These are phyloP conservation scores for Kernera saxatilis DNA, from an alignment of 345 rosid genomes.

Conservation along the genomic window DNA sequence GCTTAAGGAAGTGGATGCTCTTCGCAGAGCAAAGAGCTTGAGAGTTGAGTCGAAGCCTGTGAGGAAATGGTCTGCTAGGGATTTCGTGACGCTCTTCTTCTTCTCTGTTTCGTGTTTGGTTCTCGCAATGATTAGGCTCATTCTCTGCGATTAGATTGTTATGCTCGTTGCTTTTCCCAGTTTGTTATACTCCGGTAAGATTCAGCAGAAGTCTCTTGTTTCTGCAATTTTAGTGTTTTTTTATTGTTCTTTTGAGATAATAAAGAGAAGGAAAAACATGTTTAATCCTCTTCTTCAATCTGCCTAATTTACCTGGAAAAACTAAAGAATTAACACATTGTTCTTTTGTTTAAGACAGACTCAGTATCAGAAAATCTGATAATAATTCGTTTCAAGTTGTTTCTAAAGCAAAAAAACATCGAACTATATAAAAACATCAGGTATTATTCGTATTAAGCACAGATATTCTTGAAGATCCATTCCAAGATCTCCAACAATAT, in stretches of 20 bases:
- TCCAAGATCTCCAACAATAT: not conserved
- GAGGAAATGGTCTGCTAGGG: conserved; percentile 78
- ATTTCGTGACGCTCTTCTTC: conserved; percentile 73
- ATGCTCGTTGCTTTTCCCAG: not conserved
- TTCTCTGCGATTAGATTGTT: conserved; percentile 52
- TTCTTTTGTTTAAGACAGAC: not conserved
- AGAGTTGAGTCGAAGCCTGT: conserved; percentile 60
- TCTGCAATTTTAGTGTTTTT: conserved; percentile 14
- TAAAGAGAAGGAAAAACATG: not conserved
- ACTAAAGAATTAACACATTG: not conserved
- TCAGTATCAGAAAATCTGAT: not conserved
- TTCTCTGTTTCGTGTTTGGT: conserved; percentile 67
- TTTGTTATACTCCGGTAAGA: not conserved
- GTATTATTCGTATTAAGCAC: not conserved
- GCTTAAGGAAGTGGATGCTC: conserved; percentile 87
- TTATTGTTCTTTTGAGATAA: conserved; percentile 1
- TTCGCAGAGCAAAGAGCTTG: conserved; percentile 92
- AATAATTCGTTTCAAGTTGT: too few species aligned
- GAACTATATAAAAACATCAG: not conserved
- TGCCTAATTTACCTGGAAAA: not conserved
- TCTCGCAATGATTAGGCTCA: conserved; percentile 65
- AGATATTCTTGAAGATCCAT: not conserved
- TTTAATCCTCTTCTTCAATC: not conserved
- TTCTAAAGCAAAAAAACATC: not conserved
- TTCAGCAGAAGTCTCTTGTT: conserved; percentile 31